Conservation (phyloP, 108 stramenopile genomes). For the Skeletonema marinoi region DNA sequence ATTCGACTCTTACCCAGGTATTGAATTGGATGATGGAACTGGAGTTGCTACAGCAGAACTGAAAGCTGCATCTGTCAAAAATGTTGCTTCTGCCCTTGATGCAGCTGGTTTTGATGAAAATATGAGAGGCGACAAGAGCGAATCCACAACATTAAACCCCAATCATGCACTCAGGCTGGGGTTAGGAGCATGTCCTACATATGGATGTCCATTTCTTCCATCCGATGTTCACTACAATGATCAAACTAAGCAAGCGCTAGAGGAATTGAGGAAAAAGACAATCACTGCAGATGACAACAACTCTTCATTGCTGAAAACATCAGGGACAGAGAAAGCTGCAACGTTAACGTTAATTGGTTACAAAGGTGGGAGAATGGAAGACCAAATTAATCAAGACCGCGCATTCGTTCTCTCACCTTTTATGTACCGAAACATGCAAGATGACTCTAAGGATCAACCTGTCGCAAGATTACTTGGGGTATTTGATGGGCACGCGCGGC, state of each 20-base stretch:
- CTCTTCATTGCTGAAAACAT: conserved; percentile 23
- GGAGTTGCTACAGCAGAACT: conserved; percentile 27
- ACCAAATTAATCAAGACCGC: conserved; percentile 74
- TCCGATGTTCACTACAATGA: conserved; percentile 67
- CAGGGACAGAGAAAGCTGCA: conserved; percentile 46
- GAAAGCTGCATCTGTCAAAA: conserved; percentile 21
- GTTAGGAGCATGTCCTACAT: conserved; percentile 51
- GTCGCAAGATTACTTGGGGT: conserved; percentile 65
- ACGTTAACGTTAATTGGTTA: conserved; percentile 66
- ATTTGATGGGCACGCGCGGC: conserved; percentile 84
- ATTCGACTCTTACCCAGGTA: conserved; percentile 39
- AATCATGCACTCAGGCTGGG: conserved; percentile 32
- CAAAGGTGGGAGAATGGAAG: conserved; percentile 56
- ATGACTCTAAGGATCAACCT: neutral
- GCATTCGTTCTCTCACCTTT: conserved; percentile 54
- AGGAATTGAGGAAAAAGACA: conserved; percentile 37
- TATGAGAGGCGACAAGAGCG: conserved; percentile 12
- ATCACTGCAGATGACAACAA: neutral
- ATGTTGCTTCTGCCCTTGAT: conserved; percentile 24
- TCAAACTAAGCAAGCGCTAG: conserved; percentile 44
- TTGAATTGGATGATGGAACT: conserved; percentile 25
- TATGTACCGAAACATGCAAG: conserved; percentile 18
- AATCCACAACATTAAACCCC: conserved; percentile 25
- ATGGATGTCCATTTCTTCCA: conserved; percentile 71
- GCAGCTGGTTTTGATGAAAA: conserved; percentile 43